Percentiles rank a stretch among this genome's conserved stretches.
These are phyloP conservation scores for Extremus antarcticus DNA, from an alignment of 495 filamentous ascomycete species.

Conservation along the genomic window DNA sequence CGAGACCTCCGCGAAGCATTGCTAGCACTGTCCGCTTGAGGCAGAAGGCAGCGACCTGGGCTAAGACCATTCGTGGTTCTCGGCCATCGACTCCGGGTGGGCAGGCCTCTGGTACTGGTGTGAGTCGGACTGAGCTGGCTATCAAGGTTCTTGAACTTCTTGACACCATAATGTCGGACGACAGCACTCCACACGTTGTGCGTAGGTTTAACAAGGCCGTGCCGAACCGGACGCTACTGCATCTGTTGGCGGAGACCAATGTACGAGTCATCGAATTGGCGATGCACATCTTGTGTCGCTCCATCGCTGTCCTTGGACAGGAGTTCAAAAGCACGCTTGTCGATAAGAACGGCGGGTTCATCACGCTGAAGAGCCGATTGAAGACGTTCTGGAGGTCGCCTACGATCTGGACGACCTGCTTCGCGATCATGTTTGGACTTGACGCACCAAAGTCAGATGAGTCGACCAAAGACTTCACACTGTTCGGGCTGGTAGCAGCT, in stretches of 20 bases:
- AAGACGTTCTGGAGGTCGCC: constrained; percentile 84
- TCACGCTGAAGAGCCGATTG: constrained; percentile 67
- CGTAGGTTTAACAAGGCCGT: constrained; percentile 88
- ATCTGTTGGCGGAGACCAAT: constrained; percentile 81
- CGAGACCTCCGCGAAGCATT: constrained; percentile 3
- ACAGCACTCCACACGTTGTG: constrained; percentile 51
- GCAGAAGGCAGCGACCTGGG: constrained; percentile 12
- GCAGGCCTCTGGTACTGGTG: not conserved
- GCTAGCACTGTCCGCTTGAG: constrained; percentile 13
- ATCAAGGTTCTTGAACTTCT: constrained; percentile 71
- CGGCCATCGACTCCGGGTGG: constrained; percentile 9
- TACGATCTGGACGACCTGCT: constrained; percentile 77
- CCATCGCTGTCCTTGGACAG: constrained; percentile 67
- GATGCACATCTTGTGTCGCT: constrained; percentile 76
- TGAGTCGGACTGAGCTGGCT: constrained; percentile 46
- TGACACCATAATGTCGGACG: constrained; percentile 67
- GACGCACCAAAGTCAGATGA: constrained; percentile 62
- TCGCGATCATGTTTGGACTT: constrained; percentile 75
- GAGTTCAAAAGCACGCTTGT: constrained; percentile 75
- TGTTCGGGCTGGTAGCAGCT: constrained; percentile 57
- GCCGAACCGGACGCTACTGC: constrained; percentile 74
- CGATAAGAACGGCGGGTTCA: constrained; percentile 74
- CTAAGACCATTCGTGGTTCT: constrained; percentile 1
- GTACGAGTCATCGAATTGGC: constrained; percentile 70
- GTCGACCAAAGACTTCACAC: constrained; percentile 60